These are phyloP conservation scores for Peronospora belbahrii DNA, from an alignment of 352 stramenopile genomes.

Conservation along the genomic window DNA sequence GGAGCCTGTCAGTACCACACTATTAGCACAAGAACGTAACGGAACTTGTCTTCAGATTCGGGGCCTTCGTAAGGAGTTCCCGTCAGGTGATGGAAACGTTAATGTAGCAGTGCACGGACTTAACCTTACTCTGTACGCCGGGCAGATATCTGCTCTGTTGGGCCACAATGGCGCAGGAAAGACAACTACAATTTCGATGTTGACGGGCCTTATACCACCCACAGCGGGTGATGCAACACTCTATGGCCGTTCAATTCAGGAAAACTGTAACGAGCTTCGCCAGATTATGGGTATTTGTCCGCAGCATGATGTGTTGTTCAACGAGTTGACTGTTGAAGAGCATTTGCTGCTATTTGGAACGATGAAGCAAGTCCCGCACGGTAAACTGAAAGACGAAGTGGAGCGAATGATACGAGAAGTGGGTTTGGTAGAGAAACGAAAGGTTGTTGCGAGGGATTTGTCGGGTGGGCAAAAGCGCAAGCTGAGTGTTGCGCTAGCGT, in stretches of 20 bases:
- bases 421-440: slow-evolving; percentile 84
- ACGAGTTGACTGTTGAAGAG: slow-evolving; percentile 91
- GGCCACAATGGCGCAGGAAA: slow-evolving; percentile 86
- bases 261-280: slow-evolving; percentile 84
- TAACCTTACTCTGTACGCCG: slow-evolving; percentile 86
- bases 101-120: slow-evolving; percentile 84
- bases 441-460: slow-evolving; percentile 50
- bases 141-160: slow-evolving; percentile 89
- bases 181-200: slow-evolving; percentile 89
- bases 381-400: slow-evolving; percentile 41
- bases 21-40: slow-evolving; percentile 34
- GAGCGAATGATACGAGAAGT: slow-evolving; percentile 66
- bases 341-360: slow-evolving; percentile 90
- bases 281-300: slow-evolving; percentile 93
- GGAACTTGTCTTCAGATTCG: slow-evolving; percentile 43
- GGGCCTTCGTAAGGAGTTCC: slow-evolving; percentile 52
- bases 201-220: slow-evolving; percentile 84
- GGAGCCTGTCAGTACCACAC: slow-evolving; percentile 36
- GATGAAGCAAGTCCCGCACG: slow-evolving; percentile 79
- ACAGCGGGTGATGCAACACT: slow-evolving; percentile 61
- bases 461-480: slow-evolving; percentile 95
- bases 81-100: slow-evolving; percentile 37
- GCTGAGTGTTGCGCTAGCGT: slow-evolving; percentile 90
- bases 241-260: slow-evolving; percentile 54
- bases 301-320: slow-evolving; percentile 95